Percentiles rank a stretch among this genome's conserved stretches.
phyloP scores from a whole-genome alignment of 2,329 filamentous ascomycete species.

The Arthrobotrys pseudoclavata region DNA sequence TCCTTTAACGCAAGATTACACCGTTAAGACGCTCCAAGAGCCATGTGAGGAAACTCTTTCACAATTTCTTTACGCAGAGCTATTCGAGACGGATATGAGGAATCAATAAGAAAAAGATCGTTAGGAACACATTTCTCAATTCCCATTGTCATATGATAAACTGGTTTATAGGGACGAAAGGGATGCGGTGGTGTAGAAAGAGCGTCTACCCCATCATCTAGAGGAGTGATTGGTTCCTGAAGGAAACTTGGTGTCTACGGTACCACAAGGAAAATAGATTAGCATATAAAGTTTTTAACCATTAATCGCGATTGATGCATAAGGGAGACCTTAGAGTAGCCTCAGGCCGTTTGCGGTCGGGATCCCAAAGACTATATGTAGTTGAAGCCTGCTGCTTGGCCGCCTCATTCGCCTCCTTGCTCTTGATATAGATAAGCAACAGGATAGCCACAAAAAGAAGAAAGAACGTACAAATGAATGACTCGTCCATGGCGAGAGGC shows the following conservation, averaged over 20 bases:
- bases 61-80: slow-evolving; percentile 60
- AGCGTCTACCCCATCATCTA: slow-evolving; percentile 67
- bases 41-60: slow-evolving; percentile 65
- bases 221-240: slow-evolving; percentile 62
- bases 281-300: not conserved
- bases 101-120: slow-evolving; percentile 71
- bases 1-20: slow-evolving; percentile 69
- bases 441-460: slow-evolving; percentile 32
- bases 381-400: not conserved
- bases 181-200: slow-evolving; percentile 65
- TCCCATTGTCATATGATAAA: slow-evolving; percentile 73
- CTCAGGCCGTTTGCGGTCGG: not conserved
- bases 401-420: slow-evolving; percentile 9
- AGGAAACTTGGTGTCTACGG: not conserved
- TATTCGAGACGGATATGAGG: slow-evolving; percentile 69
- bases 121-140: slow-evolving; percentile 65
- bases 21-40: slow-evolving; percentile 67
- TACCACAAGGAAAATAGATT: not conserved
- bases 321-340: not conserved
- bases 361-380: slow-evolving; percentile 29
- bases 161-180: slow-evolving; percentile 70
- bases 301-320: not conserved
- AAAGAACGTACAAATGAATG: slow-evolving; percentile 54
- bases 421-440: slow-evolving; percentile 38
- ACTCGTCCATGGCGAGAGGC: slow-evolving; percentile 31